These are phyloP conservation scores for Ogataea sp. DNA, from an alignment of 805 yeast species.

Conservation along the genomic window DNA sequence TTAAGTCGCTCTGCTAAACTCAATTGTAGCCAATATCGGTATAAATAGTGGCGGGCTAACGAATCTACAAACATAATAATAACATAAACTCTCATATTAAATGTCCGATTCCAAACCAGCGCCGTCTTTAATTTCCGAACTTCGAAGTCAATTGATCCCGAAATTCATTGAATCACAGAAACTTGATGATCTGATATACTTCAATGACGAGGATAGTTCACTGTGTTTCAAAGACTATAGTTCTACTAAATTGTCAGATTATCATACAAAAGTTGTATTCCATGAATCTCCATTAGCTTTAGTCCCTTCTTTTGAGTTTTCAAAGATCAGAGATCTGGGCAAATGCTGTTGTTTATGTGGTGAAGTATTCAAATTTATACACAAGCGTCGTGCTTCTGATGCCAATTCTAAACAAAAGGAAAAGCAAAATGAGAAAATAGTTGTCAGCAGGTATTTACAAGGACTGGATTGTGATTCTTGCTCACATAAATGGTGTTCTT, in stretches of 20 bases:
- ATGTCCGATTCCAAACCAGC: not conserved
- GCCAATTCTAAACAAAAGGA: not conserved
- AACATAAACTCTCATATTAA: not conserved
- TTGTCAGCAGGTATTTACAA: conserved; percentile 14
- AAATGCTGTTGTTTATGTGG: conserved; percentile 26
- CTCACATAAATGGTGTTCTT: conserved; percentile 22
- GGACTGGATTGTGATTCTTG: conserved; percentile 25
- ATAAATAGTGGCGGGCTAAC: no score
- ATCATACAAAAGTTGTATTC: not conserved
- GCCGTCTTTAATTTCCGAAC: not conserved
- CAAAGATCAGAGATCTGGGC: conserved; percentile 19
- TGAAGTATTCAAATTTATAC: conserved; percentile 22
- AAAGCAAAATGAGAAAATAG: conserved; percentile 4
- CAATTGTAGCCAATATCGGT: no score
- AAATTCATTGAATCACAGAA: not conserved
- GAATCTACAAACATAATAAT: no score
- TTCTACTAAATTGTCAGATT: not conserved
- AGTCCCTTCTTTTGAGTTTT: conserved; percentile 17
- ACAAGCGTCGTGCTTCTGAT: conserved; percentile 11
- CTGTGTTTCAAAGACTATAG: not conserved
- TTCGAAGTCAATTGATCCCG: not conserved
- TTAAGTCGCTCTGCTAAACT: no score
- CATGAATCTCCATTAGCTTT: conserved; percentile 22
- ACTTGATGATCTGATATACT: not conserved
- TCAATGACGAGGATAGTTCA: not conserved